A percentile compares a stretch with the other conserved stretches of the same genome.
phyloP scores from a whole-genome alignment of 2,329 filamentous ascomycete genomes.

The Aspergillus jensenii region DNA sequence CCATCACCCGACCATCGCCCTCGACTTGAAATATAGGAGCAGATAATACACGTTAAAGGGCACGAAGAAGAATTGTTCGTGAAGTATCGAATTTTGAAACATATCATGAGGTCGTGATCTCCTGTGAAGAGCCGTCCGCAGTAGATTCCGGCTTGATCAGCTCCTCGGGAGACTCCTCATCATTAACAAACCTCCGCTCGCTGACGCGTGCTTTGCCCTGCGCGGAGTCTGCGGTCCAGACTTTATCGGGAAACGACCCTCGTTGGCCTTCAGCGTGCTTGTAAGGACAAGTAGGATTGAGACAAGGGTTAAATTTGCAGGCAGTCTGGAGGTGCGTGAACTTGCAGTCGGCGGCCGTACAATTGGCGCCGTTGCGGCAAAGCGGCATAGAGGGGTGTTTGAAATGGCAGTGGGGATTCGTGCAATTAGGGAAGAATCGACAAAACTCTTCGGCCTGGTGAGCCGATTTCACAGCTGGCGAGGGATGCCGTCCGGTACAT shows the following conservation, averaged over 20 bases:
- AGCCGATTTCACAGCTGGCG: slow-evolving; percentile 74
- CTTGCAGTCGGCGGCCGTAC: slow-evolving; percentile 76
- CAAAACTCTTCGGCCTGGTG: slow-evolving; percentile 84
- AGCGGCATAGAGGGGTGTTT: slow-evolving; percentile 82
- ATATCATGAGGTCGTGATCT: slow-evolving; percentile 31
- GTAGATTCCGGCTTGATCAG: slow-evolving; percentile 62
- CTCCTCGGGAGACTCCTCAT: slow-evolving; percentile 67
- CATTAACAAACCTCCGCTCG: slow-evolving; percentile 77
- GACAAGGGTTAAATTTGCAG: slow-evolving; percentile 90
- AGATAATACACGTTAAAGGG: slow-evolving; percentile 28
- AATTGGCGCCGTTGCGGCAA: slow-evolving; percentile 89
- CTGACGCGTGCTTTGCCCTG: slow-evolving; percentile 68
- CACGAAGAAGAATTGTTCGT: slow-evolving; percentile 8
- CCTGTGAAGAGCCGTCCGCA: slow-evolving; percentile 28
- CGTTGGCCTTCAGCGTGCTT: slow-evolving; percentile 91
- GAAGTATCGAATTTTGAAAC: slow-evolving; percentile 2
- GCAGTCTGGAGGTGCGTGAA: slow-evolving; percentile 83
- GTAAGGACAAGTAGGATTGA: slow-evolving; percentile 83
- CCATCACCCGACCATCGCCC: slow-evolving; percentile 20
- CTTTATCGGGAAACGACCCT: slow-evolving; percentile 81
- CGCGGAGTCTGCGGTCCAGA: slow-evolving; percentile 70
- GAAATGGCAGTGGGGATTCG: slow-evolving; percentile 84
- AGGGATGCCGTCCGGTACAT: slow-evolving; percentile 88
- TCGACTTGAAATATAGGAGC: neutral
- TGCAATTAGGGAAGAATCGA: slow-evolving; percentile 89